phyloP scores from a whole-genome alignment of 2,329 filamentous ascomycete genomes.

The Penicillium brasilianum region DNA sequence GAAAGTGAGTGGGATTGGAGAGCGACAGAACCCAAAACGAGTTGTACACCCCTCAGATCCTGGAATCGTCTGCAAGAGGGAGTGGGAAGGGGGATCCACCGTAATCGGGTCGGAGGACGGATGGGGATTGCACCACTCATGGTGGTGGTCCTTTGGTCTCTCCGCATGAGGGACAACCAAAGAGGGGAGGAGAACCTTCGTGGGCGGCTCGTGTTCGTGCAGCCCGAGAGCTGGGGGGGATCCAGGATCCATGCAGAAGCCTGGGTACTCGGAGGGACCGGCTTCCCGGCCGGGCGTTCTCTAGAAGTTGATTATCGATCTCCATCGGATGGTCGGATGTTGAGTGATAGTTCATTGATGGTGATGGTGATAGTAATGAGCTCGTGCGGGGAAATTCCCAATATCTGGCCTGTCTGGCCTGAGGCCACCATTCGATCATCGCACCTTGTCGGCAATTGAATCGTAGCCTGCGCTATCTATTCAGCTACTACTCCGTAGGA shows the following conservation, averaged over 20 bases:
- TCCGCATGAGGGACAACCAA: slow-evolving; percentile 29
- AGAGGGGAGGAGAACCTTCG: slow-evolving; percentile 14
- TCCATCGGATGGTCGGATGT: neutral
- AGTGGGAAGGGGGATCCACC: slow-evolving; percentile 1
- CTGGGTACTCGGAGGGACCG: slow-evolving; percentile 2
- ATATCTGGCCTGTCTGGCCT: neutral
- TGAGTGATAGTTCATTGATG: neutral
- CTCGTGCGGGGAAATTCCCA: slow-evolving; percentile 18
- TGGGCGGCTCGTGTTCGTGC: slow-evolving; percentile 16
- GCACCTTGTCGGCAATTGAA: neutral
- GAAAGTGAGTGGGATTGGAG: slow-evolving; percentile 3
- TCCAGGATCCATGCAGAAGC: neutral
- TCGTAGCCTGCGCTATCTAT: neutral
- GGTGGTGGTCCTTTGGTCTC: slow-evolving; percentile 10
- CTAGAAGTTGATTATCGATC: neutral
- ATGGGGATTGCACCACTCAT: slow-evolving; percentile 20
- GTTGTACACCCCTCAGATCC: slow-evolving; percentile 18
- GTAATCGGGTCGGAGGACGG: slow-evolving; percentile 15
- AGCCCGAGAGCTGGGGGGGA: neutral
- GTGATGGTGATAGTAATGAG: neutral
- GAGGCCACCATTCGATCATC: neutral
- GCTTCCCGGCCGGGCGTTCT: neutral
- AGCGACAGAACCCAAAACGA: slow-evolving; percentile 18
- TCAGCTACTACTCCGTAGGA: neutral
- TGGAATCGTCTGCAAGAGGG: slow-evolving; percentile 5